Base-by-base conservation (phyloP, 768 basidiomycete genomes). In the Boletus sp. region DNA sequence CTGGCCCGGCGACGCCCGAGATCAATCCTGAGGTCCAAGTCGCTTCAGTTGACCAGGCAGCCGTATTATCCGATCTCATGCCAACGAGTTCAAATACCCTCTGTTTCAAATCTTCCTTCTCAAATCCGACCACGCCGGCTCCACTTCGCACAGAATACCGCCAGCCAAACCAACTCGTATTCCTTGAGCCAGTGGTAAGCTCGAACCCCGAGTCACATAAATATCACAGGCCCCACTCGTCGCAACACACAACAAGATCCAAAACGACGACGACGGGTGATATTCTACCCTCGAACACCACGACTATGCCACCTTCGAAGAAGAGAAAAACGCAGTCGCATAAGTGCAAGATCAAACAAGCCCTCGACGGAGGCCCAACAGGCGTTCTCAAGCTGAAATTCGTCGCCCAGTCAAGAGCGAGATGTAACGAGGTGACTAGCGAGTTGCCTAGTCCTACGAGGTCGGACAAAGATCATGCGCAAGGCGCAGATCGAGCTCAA, bases 171-270 rank as follows among this genome's bases (percentile, higher is more conserved):
- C 56, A 18, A 51, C 29, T 60, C 20, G 28, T 63, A 48, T 73
- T 72, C 55, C 71, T 73, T 20, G 71, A 72, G 30, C 71, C 71
- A 1, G 56, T 73, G 41, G 60, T 72, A 14, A 63, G 52, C 50
- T 58, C 62, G 20, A 55, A 62, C 46, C 58, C 64, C 37, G 50
- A 57, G 7, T 46, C 51, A 33, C 56, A 57, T 30, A 50, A 51
- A 55, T 20, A 47, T 48, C 60, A 47, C 46, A 57, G 48, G 35
- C 18, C 37, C n/a, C 44, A 12, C 24, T 20, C 46, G 28, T 37
- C 49, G 39, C 63, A 52, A 42, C 47, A 29, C 12, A 51, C 18
- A 14, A 44, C 56, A n/a, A 57, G 54, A 58, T 50, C 46, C 32
- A 59, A 56, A 41, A 28, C 24, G 7, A 42, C 18, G 7, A 47